These are phyloP conservation scores for Plasmodium malariae DNA, from an alignment of 169 alveolate species.

Conservation along the genomic window DNA sequence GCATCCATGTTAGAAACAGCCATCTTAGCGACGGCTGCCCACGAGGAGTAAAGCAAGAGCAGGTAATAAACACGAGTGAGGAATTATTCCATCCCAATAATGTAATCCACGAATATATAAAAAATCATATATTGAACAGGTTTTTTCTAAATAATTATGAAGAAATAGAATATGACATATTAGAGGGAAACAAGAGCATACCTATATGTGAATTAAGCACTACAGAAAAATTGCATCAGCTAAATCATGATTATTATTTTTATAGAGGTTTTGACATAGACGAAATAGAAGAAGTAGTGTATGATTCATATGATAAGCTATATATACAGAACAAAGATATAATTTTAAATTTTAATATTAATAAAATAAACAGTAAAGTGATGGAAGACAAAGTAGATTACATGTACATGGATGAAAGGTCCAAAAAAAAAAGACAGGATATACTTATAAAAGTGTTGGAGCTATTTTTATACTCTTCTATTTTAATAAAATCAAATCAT, in stretches of 20 bases:
- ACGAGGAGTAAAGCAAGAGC: no score
- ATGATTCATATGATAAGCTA: slow-evolving; percentile 28
- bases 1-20: no score
- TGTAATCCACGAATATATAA: slow-evolving; percentile 20
- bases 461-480: slow-evolving; percentile 27
- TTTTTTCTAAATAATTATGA: slow-evolving; percentile 35
- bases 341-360: slow-evolving; percentile 13
- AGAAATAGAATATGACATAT: slow-evolving; percentile 24
- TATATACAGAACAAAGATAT: slow-evolving; percentile 3
- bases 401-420: slow-evolving; percentile 1
- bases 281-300: slow-evolving; percentile 13
- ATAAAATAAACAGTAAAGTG: background rate
- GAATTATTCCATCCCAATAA: slow-evolving; percentile 18
- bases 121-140: slow-evolving; percentile 15
- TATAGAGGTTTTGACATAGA: slow-evolving; percentile 49
- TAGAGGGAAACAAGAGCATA: background rate
- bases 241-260: slow-evolving; percentile 56
- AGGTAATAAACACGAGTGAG: background rate
- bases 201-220: no score
- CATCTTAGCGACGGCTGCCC: no score
- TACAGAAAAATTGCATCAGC: background rate
- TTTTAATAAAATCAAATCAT: slow-evolving; percentile 38
- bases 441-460: slow-evolving; percentile 32
- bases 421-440: background rate
- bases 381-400: slow-evolving; percentile 4